Percentiles rank a stretch among this genome's conserved stretches.
Evolutionary conservation across 192 early-diverging fungal genomes (phyloP).

Genomic region (Backusella parvicylindrica): DNA sequence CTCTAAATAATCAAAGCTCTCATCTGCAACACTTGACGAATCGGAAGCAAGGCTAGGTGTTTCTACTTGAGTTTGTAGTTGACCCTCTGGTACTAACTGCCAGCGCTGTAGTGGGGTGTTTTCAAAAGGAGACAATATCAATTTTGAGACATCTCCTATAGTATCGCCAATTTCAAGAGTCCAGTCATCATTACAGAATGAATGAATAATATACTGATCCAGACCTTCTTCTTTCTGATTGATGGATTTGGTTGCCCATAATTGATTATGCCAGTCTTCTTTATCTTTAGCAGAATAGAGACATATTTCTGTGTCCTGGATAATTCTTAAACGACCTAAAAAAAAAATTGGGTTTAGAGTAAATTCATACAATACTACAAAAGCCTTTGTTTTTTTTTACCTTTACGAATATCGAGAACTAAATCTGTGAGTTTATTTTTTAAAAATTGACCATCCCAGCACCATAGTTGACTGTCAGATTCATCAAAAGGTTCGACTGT

Average conservation of each 20-base stretch:
- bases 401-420: slow-evolving; percentile 36
- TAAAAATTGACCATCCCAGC: slow-evolving; percentile 26
- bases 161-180: slow-evolving; percentile 25
- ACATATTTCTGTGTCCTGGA: slow-evolving; percentile 38
- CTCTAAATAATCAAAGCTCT: neutral
- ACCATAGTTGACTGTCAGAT: slow-evolving; percentile 24
- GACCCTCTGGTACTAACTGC: neutral
- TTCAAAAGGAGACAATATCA: slow-evolving; percentile 13
- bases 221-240: neutral
- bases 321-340: slow-evolving; percentile 32
- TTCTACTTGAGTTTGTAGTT: neutral
- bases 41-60: neutral
- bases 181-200: slow-evolving; percentile 32
- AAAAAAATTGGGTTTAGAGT: neutral
- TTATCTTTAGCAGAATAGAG: slow-evolving; percentile 14
- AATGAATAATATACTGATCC: slow-evolving; percentile 21
- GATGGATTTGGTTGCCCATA: slow-evolving; percentile 15
- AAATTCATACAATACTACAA: neutral
- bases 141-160: slow-evolving; percentile 13
- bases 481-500: slow-evolving; percentile 14
- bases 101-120: neutral
- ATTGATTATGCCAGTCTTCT: slow-evolving; percentile 22
- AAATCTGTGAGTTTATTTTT: slow-evolving; percentile 25
- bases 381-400: neutral
- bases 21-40: neutral